Percentiles rank a stretch among this genome's conserved stretches.
phyloP scores from a whole-genome alignment of 164 flowering plant species.

The Echeveria elegans region DNA sequence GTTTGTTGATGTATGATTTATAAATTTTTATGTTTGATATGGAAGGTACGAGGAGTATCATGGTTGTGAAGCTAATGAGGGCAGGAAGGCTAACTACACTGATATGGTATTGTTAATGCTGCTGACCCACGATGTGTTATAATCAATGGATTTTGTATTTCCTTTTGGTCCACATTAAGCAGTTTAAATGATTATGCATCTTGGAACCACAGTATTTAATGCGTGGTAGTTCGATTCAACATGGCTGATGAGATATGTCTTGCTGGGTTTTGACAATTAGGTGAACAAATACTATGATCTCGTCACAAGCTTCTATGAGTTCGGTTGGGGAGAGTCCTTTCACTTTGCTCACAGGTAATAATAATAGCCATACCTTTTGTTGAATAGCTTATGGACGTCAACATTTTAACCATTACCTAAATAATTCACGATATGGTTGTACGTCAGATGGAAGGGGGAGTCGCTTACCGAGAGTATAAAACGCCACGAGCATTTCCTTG shows the following conservation, averaged over 20 bases:
- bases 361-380: neutral
- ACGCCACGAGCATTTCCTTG: conserved; percentile 95
- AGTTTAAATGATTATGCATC: no score
- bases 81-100: conserved; percentile 73
- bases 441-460: conserved; percentile 82
- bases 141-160: no score
- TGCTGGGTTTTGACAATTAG: conserved; percentile 27
- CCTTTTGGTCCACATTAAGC: no score
- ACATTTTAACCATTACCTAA: neutral
- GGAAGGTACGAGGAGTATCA: conserved; percentile 97
- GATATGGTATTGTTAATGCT: conserved; percentile 60
- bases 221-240: neutral
- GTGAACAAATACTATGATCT: conserved; percentile 98
- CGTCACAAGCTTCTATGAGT: conserved; percentile 95
- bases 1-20: neutral
- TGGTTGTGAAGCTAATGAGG: conserved; percentile 86
- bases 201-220: neutral
- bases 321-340: conserved; percentile 99
- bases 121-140: conserved; percentile 4
- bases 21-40: conserved; percentile 6
- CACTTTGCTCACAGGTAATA: conserved; percentile 87
- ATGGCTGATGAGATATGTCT: neutral
- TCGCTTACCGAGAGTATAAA: conserved; percentile 85
- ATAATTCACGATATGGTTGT: neutral
- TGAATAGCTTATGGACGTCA: neutral